Evolutionary conservation across 2,329 filamentous ascomycete genomes (phyloP), one percentile per base, ranked within the genome.

Genomic region (Beauveria medogensis): DNA sequence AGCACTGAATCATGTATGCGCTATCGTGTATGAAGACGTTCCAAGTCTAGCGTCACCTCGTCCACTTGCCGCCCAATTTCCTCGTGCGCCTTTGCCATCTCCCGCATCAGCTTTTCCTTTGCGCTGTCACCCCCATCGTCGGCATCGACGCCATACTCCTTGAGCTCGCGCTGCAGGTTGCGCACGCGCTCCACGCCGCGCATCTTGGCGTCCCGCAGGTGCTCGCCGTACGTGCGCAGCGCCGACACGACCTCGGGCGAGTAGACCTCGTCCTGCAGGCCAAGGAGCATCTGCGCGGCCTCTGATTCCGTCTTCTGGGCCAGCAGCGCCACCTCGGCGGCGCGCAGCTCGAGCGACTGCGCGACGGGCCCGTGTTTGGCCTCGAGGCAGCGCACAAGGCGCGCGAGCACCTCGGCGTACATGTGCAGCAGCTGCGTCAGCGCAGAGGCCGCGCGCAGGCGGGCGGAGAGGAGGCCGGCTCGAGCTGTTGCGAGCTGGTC

Each of bases 321-420:
- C 4, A 73, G 69, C 1, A 82, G 71, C 0, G 75, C 71, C 1
- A 78, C 73, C 40, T 78, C 73, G 2, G 73, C 68, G 28, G 81
- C 81, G 46, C 76, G 75, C n/a, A 83, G 75, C 65, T 81, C 79
- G 2, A 83, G 73, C 16, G 74, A 78, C 5, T 79, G 75, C 2
- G 81, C 80, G 5, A 82, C 72, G 22, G 77, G 72, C 34, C 80
- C 79, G 68, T 85, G 82, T 65, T 85, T 85, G 2, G 77, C 73
- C 64, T 85, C 82, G 1, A 85, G 75, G 2, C 75, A 68, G 58
- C 77, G 77, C n/a, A 84, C 68, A 1, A 84, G 75, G 18, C 73
- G 69, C 1, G 72, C 63, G 2, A 83, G 65, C 0, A 71, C 74
- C 3, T 71, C 65, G 8, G 75, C 71, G 65, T 80, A 75, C 8